Percentiles rank a stretch among this genome's conserved stretches.
These are phyloP conservation scores for Quercus bicolor DNA, from an alignment of 306 rosid species.

Conservation along the genomic window DNA sequence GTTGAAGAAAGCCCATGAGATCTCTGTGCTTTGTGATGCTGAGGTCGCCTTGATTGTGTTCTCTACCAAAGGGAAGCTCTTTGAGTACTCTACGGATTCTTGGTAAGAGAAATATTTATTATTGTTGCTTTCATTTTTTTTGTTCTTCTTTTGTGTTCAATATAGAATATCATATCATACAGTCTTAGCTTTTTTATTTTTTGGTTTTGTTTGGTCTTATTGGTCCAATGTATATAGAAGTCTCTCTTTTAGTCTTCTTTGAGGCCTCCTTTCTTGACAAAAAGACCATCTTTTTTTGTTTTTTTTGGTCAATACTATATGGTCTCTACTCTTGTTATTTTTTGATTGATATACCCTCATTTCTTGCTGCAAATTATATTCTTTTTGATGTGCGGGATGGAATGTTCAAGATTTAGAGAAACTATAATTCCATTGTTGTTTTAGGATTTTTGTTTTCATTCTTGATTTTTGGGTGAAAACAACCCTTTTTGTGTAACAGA, in stretches of 20 bases:
- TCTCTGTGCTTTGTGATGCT: conserved; percentile 93
- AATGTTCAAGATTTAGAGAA: neutral
- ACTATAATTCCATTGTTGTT: neutral
- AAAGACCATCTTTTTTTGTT: no score
- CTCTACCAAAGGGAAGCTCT: conserved; percentile 86
- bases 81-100: conserved; percentile 66
- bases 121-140: neutral
- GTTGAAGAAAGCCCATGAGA: conserved; percentile 84
- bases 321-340: neutral
- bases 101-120: conserved; percentile 32
- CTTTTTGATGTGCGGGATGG: neutral
- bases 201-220: no score
- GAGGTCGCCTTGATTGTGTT: conserved; percentile 81
- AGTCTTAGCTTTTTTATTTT: no score
- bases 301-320: no score
- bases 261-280: neutral
- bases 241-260: neutral
- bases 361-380: neutral
- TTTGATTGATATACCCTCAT: no score
- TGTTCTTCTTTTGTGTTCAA: neutral
- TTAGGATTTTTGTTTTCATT: neutral
- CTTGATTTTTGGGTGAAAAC: neutral
- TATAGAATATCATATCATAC: no score
- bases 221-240: no score
- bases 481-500: no score